Evolutionary conservation across 331 rosid species (phyloP).

Genomic region (Rosa hybrid): DNA sequence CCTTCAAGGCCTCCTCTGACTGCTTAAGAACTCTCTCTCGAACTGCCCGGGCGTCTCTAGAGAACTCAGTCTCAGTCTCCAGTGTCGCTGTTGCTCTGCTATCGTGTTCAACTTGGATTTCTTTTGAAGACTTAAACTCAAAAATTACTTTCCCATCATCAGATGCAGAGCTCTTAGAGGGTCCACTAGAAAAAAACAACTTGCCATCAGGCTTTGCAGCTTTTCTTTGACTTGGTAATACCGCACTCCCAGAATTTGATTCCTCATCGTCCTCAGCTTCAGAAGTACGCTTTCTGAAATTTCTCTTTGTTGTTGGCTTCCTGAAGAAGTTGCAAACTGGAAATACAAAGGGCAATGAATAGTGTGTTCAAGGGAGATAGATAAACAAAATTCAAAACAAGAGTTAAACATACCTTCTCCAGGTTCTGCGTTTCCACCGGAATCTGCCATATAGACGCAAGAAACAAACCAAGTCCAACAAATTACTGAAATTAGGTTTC

Average conservation of each 20-base stretch:
- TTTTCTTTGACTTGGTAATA: conserved; percentile 57
- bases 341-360: conserved; percentile 20
- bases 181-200: conserved; percentile 59
- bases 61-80: conserved; percentile 86
- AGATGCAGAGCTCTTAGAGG: conserved; percentile 47
- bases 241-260: conserved; percentile 44
- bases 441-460: conserved; percentile 32
- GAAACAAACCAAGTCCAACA: conserved; percentile 25
- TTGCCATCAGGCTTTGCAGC: conserved; percentile 55
- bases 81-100: conserved; percentile 80
- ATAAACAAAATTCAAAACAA: conserved; percentile 3
- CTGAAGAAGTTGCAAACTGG: conserved; percentile 81
- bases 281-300: conserved; percentile 56
- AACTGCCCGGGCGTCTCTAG: conserved; percentile 79
- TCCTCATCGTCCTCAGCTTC: conserved; percentile 58
- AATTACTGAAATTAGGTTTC: neutral
- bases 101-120: conserved; percentile 81
- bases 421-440: conserved; percentile 50
- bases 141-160: conserved; percentile 46
- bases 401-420: conserved; percentile 50
- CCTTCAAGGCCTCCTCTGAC: conserved; percentile 64
- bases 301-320: conserved; percentile 58
- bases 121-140: conserved; percentile 82
- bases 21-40: conserved; percentile 84
- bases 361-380: neutral